These are phyloP conservation scores for Fonsecaea monophora DNA, from an alignment of 2,329 filamentous ascomycete genomes.

Conservation along the genomic window DNA sequence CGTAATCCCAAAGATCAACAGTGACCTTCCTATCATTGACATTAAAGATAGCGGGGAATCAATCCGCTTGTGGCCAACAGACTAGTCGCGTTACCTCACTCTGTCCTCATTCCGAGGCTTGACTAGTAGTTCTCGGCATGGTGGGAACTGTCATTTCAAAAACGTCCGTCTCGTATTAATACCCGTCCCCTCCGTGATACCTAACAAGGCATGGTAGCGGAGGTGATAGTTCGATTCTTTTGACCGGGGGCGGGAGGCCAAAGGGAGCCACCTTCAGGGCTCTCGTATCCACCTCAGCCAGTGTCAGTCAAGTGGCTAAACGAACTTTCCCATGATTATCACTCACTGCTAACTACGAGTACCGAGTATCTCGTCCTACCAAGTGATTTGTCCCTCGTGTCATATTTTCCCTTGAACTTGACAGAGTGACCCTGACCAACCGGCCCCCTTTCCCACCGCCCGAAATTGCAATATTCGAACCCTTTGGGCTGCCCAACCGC, in stretches of 20 bases:
- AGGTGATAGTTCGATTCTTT: no score
- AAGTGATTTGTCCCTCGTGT: conserved; percentile 9
- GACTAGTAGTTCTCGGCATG: background rate
- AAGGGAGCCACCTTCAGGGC: background rate
- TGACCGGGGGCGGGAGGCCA: conserved; percentile 1
- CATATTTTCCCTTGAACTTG: conserved; percentile 10
- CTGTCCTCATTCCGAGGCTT: background rate
- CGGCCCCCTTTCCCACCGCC: background rate
- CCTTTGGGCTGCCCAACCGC: background rate
- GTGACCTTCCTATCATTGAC: background rate
- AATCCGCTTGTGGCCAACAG: conserved; percentile 3
- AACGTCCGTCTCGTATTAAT: no score
- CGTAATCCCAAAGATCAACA: background rate
- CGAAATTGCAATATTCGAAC: conserved; percentile 2
- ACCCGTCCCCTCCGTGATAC: no score
- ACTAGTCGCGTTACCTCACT: background rate
- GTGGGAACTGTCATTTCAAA: conserved; percentile 17
- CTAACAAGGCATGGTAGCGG: no score
- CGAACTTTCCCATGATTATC: background rate
- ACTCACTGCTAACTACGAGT: background rate
- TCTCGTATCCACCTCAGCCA: conserved; percentile 5
- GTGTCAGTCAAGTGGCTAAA: background rate
- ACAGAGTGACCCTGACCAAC: background rate
- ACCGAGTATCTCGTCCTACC: no score
- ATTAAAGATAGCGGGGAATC: background rate